phyloP scores from a whole-genome alignment of 2,329 filamentous ascomycete genomes.

The Colletotrichum sp. region DNA sequence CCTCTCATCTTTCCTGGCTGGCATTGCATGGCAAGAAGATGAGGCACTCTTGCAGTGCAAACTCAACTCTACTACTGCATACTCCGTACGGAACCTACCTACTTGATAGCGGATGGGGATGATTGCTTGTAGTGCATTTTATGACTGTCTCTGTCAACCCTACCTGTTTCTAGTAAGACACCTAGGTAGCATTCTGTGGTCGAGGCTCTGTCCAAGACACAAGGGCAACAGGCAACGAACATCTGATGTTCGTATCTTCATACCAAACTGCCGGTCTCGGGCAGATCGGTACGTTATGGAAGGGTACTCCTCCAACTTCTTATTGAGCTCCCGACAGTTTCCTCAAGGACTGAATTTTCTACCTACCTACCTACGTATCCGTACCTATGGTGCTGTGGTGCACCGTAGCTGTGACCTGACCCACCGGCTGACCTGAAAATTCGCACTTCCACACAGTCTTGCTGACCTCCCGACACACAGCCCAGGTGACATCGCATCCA shows the following conservation, averaged over 20 bases:
- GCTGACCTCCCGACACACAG: not conserved
- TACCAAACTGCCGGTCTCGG: not conserved
- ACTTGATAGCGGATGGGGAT: not conserved
- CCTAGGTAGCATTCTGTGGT: not conserved
- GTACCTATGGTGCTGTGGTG: not conserved
- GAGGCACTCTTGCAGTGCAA: not conserved
- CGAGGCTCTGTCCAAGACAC: not conserved
- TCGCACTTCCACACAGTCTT: not conserved
- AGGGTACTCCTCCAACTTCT: not conserved
- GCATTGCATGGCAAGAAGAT: not conserved
- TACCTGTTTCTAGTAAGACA: not conserved
- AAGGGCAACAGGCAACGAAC: not conserved
- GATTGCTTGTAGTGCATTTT: not conserved
- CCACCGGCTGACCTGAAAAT: not conserved
- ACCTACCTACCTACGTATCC: not conserved
- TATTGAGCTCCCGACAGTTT: not conserved
- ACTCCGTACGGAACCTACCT: not conserved
- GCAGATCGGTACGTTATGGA: not conserved
- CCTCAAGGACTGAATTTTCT: not conserved
- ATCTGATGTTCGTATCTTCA: not conserved
- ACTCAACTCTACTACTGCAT: not conserved
- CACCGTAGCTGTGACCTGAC: not conserved
- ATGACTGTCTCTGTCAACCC: not conserved
- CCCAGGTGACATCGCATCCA: not conserved
- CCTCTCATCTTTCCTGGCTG: not conserved